Conservation (phyloP, 2,329 filamentous ascomycete genomes). For the Plenodomus lindquistii region DNA sequence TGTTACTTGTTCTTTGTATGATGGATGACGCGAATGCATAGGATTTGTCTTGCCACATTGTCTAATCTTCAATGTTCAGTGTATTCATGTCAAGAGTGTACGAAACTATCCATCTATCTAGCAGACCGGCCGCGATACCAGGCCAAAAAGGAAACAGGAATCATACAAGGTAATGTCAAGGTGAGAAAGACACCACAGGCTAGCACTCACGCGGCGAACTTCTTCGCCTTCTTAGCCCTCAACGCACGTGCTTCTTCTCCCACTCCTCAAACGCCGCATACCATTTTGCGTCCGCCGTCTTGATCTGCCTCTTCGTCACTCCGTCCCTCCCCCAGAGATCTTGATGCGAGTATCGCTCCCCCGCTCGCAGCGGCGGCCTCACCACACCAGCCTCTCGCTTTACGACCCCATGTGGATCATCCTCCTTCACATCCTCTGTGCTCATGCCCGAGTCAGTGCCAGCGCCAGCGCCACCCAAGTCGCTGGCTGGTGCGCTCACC, state of each 20-base stretch:
- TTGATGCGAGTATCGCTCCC: slow-evolving; percentile 29
- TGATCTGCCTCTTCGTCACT: not conserved
- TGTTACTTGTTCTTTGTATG: no score
- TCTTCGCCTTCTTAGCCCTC: slow-evolving; percentile 5
- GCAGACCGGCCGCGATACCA: slow-evolving; percentile 1
- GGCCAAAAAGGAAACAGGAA: not conserved
- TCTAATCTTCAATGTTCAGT: no score
- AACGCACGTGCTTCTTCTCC: slow-evolving; percentile 5
- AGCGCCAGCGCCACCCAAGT: not conserved
- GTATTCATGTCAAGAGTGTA: no score
- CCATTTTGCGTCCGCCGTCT: not conserved
- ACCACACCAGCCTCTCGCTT: not conserved
- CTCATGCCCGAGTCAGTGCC: no score
- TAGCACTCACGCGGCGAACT: slow-evolving; percentile 14
- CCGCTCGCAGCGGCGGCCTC: slow-evolving; percentile 13
- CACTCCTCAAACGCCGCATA: slow-evolving; percentile 4
- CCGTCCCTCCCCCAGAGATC: slow-evolving; percentile 30
- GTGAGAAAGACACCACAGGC: not conserved
- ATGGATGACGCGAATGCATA: no score
- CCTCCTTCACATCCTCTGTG: not conserved
- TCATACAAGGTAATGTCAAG: not conserved
- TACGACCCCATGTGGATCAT: not conserved
- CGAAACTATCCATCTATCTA: no score
- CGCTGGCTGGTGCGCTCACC: not conserved
- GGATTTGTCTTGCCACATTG: no score